phyloP scores from a whole-genome alignment of 2,329 filamentous ascomycete species.

The Colletotrichum gloeosporioides region DNA sequence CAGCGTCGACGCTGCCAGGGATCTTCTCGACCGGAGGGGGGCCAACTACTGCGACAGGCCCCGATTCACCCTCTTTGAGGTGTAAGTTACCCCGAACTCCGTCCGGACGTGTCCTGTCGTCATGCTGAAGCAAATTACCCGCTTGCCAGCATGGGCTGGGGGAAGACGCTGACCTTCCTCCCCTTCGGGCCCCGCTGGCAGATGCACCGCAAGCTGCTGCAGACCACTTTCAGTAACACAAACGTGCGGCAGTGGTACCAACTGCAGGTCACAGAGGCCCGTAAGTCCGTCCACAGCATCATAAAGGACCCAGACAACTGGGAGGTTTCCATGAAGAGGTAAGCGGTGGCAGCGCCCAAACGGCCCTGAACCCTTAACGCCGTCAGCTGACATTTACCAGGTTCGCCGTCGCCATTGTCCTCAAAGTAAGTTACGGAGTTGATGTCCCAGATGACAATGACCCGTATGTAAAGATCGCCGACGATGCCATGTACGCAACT shows the following conservation, averaged over 20 bases:
- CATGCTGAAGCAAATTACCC: neutral
- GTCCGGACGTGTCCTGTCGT: neutral
- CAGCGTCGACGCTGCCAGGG: constrained; percentile 43
- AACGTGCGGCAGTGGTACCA: constrained; percentile 37
- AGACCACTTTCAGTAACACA: constrained; percentile 45
- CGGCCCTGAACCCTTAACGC: neutral
- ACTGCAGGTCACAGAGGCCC: constrained; percentile 36
- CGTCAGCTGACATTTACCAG: constrained; percentile 16
- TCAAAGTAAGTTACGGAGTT: constrained; percentile 36
- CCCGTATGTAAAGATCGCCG: constrained; percentile 29
- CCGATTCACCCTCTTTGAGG: constrained; percentile 46
- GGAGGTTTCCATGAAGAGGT: constrained; percentile 23
- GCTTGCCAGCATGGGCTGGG: constrained; percentile 46
- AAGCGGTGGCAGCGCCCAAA: neutral
- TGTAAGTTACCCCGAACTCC: constrained; percentile 20
- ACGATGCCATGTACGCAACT: constrained; percentile 28
- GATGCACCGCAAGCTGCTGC: constrained; percentile 49
- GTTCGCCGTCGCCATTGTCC: constrained; percentile 35
- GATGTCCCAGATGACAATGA: constrained; percentile 32
- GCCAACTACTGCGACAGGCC: constrained; percentile 50
- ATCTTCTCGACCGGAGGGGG: constrained; percentile 50
- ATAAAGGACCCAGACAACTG: constrained; percentile 23
- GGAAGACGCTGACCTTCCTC: constrained; percentile 50
- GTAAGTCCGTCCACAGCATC: constrained; percentile 30
- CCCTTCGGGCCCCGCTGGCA: constrained; percentile 46